Evolutionary conservation across 1,284 basidiomycete genomes (phyloP).

Genomic region (Blastosporella zonata): DNA sequence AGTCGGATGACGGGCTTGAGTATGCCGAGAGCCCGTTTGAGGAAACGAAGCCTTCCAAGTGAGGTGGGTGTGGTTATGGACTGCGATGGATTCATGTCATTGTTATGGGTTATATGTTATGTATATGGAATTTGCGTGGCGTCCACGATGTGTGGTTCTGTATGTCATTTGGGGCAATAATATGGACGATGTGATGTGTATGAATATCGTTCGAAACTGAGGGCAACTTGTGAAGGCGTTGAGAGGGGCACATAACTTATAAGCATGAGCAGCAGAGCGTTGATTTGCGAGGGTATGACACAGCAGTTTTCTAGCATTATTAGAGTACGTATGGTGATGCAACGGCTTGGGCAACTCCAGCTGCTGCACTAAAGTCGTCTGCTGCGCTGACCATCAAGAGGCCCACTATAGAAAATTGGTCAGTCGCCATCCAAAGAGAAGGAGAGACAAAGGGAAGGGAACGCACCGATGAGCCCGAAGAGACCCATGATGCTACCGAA

Average conservation of each 20-base stretch:
- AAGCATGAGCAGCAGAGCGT: not conserved
- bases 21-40: slow-evolving; percentile 71
- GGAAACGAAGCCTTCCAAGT: slow-evolving; percentile 32
- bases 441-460: not conserved
- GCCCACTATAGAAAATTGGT: slow-evolving; percentile 46
- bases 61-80: not conserved
- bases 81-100: too few species aligned
- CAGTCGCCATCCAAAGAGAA: not conserved
- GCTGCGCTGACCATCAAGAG: slow-evolving; percentile 62
- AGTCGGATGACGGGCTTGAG: slow-evolving; percentile 49
- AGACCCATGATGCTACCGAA: slow-evolving; percentile 91
- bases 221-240: too few species aligned
- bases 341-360: slow-evolving; percentile 28
- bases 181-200: too few species aligned
- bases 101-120: too few species aligned
- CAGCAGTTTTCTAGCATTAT: slow-evolving; percentile 11
- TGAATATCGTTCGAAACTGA: too few species aligned
- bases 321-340: slow-evolving; percentile 38
- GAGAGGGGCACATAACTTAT: not conserved
- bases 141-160: too few species aligned
- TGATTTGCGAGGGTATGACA: slow-evolving; percentile 11
- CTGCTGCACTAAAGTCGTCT: slow-evolving; percentile 42
- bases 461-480: slow-evolving; percentile 87
- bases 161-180: too few species aligned
- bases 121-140: too few species aligned